phyloP scores from a whole-genome alignment of 345 rosid species.

The Ceriops zippeliana region DNA sequence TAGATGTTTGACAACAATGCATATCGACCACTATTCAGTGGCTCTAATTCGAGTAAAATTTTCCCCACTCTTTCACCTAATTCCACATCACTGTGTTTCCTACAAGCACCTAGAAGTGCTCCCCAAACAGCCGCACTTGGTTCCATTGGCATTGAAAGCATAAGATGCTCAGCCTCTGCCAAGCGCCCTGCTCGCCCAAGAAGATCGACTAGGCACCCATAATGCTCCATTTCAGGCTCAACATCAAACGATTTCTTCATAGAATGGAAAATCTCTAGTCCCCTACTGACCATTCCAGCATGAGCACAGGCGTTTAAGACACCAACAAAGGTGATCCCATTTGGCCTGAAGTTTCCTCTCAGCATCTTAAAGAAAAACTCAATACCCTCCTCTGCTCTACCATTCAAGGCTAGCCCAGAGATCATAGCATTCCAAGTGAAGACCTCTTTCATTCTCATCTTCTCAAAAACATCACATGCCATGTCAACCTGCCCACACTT shows the following conservation, averaged over 20 bases:
- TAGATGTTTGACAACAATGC: constrained; percentile 44
- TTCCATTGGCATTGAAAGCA: constrained; percentile 33
- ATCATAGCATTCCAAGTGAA: constrained; percentile 51
- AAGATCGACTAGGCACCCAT: constrained; percentile 44
- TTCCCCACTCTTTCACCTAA: constrained; percentile 40
- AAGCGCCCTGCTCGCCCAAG: constrained; percentile 40
- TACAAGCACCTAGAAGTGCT: constrained; percentile 44
- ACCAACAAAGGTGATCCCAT: constrained; percentile 35
- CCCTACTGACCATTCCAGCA: constrained; percentile 33
- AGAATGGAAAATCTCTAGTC: constrained; percentile 22
- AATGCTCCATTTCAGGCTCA: constrained; percentile 40
- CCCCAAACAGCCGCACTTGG: constrained; percentile 47
- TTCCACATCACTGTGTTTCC: constrained; percentile 33
- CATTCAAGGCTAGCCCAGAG: constrained; percentile 41
- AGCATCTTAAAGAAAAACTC: constrained; percentile 38
- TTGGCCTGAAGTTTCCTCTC: constrained; percentile 28
- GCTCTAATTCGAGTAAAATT: constrained; percentile 37
- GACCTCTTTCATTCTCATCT: constrained; percentile 31
- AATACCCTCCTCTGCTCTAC: constrained; percentile 42
- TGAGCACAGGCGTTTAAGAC: constrained; percentile 45
- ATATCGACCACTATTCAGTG: constrained; percentile 41
- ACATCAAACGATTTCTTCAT: constrained; percentile 31
- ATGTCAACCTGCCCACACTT: constrained; percentile 43
- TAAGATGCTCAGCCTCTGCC: constrained; percentile 37
- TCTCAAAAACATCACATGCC: constrained; percentile 47